phyloP scores from a whole-genome alignment of 2,329 filamentous ascomycete species.

The Nigrospora sphaerica region DNA sequence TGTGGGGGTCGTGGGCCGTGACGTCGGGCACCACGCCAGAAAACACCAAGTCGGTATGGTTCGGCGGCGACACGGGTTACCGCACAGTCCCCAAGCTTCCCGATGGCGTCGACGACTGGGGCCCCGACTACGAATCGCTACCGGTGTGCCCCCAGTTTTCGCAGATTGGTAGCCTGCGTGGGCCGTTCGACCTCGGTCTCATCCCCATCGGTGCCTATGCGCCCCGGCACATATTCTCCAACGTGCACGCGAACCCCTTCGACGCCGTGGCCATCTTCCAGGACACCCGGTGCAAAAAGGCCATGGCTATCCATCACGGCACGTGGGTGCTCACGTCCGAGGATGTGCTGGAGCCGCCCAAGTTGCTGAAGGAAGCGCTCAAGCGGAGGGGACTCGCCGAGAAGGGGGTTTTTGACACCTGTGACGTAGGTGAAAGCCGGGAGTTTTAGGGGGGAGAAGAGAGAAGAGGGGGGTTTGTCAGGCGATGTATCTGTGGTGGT shows the following conservation, averaged over 20 bases:
- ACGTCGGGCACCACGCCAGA: conserved; percentile 41
- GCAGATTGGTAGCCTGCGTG: conserved; percentile 71
- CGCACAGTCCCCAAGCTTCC: conserved; percentile 64
- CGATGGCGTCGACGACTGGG: conserved; percentile 61
- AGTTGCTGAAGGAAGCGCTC: conserved; percentile 64
- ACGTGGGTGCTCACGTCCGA: conserved; percentile 83
- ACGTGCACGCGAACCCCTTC: conserved; percentile 79
- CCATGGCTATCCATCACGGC: conserved; percentile 90
- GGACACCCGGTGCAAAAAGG: conserved; percentile 70
- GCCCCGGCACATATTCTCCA: conserved; percentile 64
- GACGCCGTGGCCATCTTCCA: conserved; percentile 86
- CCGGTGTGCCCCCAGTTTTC: conserved; percentile 79
- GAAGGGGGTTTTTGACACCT: conserved; percentile 71
- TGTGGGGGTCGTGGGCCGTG: conserved; percentile 87
- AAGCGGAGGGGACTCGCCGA: conserved; percentile 59
- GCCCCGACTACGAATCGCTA: conserved; percentile 54
- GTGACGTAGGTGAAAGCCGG: conserved; percentile 75
- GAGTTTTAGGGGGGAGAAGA: conserved; percentile 49
- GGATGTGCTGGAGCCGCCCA: conserved; percentile 76
- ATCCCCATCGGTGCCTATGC: conserved; percentile 91
- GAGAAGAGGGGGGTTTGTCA: neutral
- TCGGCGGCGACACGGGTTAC: conserved; percentile 88
- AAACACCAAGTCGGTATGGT: conserved; percentile 68
- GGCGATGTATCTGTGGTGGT: no score
- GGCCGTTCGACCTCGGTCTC: conserved; percentile 83